Evolutionary conservation across 169 alveolate genomes (phyloP).

Genomic region (Eimeria maxima): DNA sequence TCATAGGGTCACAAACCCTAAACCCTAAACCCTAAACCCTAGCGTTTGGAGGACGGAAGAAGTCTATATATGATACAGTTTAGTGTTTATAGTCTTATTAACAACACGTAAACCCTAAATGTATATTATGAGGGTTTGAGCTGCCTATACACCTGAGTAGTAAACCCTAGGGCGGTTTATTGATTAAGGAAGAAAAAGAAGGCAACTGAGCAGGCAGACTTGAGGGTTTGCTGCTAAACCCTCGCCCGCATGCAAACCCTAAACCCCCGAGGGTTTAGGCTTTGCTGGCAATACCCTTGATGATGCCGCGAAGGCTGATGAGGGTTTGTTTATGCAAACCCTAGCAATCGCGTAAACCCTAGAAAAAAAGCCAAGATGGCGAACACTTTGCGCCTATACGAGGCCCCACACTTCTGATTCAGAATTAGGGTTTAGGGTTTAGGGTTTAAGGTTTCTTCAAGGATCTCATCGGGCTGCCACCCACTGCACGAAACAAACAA

Average conservation of each 20-base stretch:
- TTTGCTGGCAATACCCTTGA: neutral
- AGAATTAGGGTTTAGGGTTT: no score
- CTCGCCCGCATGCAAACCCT: neutral
- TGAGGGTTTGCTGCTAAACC: neutral
- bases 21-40: slow-evolving; percentile 8
- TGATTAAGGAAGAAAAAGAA: neutral
- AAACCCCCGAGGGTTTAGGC: neutral
- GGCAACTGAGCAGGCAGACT: neutral
- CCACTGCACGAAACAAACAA: neutral
- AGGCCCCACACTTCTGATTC: no score
- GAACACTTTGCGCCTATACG: no score
- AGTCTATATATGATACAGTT: no score
- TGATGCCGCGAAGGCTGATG: no score
- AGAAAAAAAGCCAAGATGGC: no score
- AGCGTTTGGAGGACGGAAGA: neutral
- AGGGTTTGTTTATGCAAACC: no score
- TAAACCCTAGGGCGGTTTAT: neutral
- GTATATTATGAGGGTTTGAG: no score
- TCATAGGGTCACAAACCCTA: neutral
- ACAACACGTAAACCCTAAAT: neutral
- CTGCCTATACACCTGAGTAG: no score
- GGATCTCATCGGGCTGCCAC: slow-evolving; percentile 1
- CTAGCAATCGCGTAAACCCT: no score
- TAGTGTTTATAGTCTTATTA: neutral
- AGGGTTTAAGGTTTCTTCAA: neutral